These are phyloP conservation scores for Davidsoniella virescens DNA, from an alignment of 2,329 filamentous ascomycete species.

Conservation along the genomic window DNA sequence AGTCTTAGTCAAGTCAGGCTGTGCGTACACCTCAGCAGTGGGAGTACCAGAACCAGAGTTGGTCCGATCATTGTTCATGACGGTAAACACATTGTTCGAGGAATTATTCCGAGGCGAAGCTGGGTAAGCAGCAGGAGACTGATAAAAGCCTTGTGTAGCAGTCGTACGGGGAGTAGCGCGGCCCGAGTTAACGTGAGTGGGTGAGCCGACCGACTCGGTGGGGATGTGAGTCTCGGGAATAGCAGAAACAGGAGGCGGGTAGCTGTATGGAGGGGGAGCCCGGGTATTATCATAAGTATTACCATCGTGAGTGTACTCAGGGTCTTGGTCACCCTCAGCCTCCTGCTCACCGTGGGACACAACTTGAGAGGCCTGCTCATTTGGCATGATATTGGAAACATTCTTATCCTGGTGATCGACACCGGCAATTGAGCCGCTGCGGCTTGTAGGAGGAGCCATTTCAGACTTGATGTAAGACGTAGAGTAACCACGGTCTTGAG, in stretches of 20 bases:
- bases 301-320: constrained; percentile 77
- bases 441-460: constrained; percentile 65
- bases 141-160: constrained; percentile 53
- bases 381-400: constrained; percentile 48
- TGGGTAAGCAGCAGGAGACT: constrained; percentile 50
- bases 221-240: constrained; percentile 64
- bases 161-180: constrained; percentile 74
- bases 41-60: constrained; percentile 47
- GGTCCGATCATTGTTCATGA: constrained; percentile 66
- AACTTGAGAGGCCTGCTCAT: constrained; percentile 35
- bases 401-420: constrained; percentile 33
- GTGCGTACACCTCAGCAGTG: constrained; percentile 53
- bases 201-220: constrained; percentile 69
- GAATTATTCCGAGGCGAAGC: constrained; percentile 61
- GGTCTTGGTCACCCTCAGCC: constrained; percentile 57
- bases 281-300: constrained; percentile 54
- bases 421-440: constrained; percentile 19
- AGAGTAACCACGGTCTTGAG: constrained; percentile 52
- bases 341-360: constrained; percentile 41
- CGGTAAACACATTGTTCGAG: constrained; percentile 73
- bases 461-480: constrained; percentile 64
- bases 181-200: constrained; percentile 43
- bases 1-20: constrained; percentile 43
- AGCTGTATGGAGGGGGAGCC: constrained; percentile 48
- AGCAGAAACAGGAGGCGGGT: constrained; percentile 47